Evolutionary conservation across 2,329 filamentous ascomycete genomes (phyloP).

Genomic region (Xylaria sp.): DNA sequence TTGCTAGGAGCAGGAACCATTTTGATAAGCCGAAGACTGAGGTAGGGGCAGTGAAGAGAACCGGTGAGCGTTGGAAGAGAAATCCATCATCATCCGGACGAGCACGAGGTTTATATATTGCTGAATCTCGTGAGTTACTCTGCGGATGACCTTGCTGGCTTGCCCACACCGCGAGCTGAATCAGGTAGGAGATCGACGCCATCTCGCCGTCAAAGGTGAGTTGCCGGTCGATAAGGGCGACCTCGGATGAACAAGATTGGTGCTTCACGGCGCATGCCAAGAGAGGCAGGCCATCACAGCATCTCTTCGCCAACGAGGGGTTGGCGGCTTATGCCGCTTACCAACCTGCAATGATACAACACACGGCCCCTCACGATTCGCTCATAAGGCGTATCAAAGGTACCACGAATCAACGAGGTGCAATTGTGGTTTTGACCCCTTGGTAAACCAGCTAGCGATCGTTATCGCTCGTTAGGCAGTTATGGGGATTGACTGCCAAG

Average conservation of each 20-base stretch:
- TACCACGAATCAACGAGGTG: conserved; percentile 8
- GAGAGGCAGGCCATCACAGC: conserved; percentile 34
- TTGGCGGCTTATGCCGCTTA: neutral
- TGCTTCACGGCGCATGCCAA: conserved; percentile 33
- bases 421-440: conserved; percentile 13
- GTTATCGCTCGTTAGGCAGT: conserved; percentile 5
- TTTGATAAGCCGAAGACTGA: conserved; percentile 17
- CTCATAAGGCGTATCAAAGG: conserved; percentile 12
- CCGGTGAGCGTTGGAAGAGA: conserved; percentile 14
- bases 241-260: conserved; percentile 22
- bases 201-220: neutral
- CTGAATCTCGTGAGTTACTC: conserved; percentile 4
- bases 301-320: conserved; percentile 14
- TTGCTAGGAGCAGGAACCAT: conserved; percentile 34
- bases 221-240: conserved; percentile 23
- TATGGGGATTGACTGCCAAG: neutral
- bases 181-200: conserved; percentile 33
- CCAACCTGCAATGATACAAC: conserved; percentile 17
- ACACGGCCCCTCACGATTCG: conserved; percentile 18
- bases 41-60: conserved; percentile 10
- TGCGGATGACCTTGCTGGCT: conserved; percentile 17
- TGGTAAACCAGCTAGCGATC: conserved; percentile 3
- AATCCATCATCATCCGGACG: conserved; percentile 9
- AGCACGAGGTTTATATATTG: conserved; percentile 30
- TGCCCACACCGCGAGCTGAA: conserved; percentile 20